Evolutionary conservation across 169 alveolate species (phyloP), one percentile per base, ranked within the genome.

Genomic region (Prorocentrum cordatum): DNA sequence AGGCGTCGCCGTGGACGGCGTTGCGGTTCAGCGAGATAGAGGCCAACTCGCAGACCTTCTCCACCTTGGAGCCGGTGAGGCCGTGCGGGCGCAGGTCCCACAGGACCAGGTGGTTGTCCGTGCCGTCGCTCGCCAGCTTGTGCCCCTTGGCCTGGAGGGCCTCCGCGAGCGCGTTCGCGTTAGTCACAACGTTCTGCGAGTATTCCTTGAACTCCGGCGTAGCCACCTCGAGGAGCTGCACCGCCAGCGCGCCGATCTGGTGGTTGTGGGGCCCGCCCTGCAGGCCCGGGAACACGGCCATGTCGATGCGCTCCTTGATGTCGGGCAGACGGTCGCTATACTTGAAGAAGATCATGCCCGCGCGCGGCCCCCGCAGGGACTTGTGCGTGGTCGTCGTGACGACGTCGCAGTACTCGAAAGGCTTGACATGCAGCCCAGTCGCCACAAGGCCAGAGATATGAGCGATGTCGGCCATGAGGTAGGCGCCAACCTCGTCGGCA

Each of bases 381-480:
- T 93, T 93, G 94, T 98, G 98, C 20, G 99, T 98, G 31, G 99
- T 98, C 26, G 97, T 96, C 24, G 99, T 97, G 50, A 79, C 99
- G 29, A 98, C 96, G 92, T 98, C 95, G 70, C 95, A 91, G 71
- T 92, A 93, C 73, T 59, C 92, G 79, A 95, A 95, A 22, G 99
- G 99, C 7, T 96, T 92, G 4, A 97, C 97, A 71, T 45, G 59
- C 59, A 9, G 26, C n/a, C 94, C 94, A 5, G 98, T 98, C 31
- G 98, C 98, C 35, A 98, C 95, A 54, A 98, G 85, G 24, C 99
- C 98, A 20, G 93, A 47, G 77, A 96, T 96, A 93, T 98, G 99
- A 3, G 99, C 98, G 93, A 98, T 97, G 93, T 98, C 99, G 59
- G 98, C 97, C 95, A 97, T 87, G 79, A 98, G 95, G 75, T 95